These are phyloP conservation scores for Boletus semigastroideus DNA, from an alignment of 1,284 basidiomycete genomes.

Conservation along the genomic window DNA sequence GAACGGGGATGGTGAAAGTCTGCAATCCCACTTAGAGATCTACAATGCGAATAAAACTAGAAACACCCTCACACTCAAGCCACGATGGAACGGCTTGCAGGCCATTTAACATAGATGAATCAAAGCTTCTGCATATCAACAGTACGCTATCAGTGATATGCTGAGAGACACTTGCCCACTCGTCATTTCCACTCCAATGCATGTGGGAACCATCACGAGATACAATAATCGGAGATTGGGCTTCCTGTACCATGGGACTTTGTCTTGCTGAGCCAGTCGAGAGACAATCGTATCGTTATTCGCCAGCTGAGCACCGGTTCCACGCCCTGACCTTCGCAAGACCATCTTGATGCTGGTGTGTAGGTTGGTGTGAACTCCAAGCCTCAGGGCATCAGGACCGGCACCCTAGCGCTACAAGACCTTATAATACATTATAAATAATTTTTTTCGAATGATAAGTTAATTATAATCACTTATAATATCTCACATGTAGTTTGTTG, in stretches of 20 bases:
- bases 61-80: slow-evolving; percentile 12
- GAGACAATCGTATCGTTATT: neutral
- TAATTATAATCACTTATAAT: too few relatives aligned
- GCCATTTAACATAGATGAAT: slow-evolving; percentile 13
- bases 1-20: slow-evolving; percentile 20
- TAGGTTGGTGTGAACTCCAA: neutral
- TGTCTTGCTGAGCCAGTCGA: neutral
- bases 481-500: too few relatives aligned
- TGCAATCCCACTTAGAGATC: neutral
- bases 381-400: too few relatives aligned
- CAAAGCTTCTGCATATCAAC: slow-evolving; percentile 1
- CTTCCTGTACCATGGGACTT: neutral
- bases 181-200: neutral
- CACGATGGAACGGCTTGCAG: slow-evolving; percentile 17
- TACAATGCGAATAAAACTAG: too few relatives aligned
- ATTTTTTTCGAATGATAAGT: too few relatives aligned
- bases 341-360: neutral
- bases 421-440: too few relatives aligned
- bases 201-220: neutral
- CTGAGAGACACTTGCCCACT: neutral
- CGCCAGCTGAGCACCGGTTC: neutral
- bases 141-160: neutral
- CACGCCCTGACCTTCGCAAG: neutral
- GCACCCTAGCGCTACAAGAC: too few relatives aligned
- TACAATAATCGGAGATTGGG: neutral